Evolutionary conservation across 2,329 filamentous ascomycete genomes (phyloP).

Genomic region (Trichoderma atrobrunneum): DNA sequence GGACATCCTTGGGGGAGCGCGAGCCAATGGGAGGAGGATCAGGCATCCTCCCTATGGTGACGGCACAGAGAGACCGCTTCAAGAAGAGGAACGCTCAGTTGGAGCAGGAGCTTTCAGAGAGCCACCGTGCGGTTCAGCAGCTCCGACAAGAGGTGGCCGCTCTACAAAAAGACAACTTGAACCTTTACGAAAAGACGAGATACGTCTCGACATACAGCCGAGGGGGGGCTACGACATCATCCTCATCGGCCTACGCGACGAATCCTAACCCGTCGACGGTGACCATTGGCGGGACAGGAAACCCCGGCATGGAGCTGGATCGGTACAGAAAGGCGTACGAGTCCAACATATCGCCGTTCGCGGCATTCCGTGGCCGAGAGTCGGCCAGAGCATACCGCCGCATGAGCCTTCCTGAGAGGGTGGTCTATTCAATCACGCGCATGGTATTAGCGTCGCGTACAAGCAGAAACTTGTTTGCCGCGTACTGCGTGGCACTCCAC

Average conservation of each 20-base stretch:
- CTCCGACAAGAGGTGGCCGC: slow-evolving; percentile 87
- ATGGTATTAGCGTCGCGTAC: slow-evolving; percentile 87
- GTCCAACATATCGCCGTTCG: slow-evolving; percentile 91
- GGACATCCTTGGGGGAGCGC: slow-evolving; percentile 44
- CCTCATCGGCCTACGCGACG: slow-evolving; percentile 62
- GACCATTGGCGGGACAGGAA: slow-evolving; percentile 53
- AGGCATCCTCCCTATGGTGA: slow-evolving; percentile 95
- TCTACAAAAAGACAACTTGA: slow-evolving; percentile 92
- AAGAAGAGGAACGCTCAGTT: slow-evolving; percentile 92
- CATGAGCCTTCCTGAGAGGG: slow-evolving; percentile 87
- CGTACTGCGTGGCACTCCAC: slow-evolving; percentile 86
- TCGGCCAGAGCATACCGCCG: slow-evolving; percentile 85
- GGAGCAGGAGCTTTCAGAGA: slow-evolving; percentile 83
- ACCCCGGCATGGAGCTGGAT: slow-evolving; percentile 68
- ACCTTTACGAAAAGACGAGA: slow-evolving; percentile 94
- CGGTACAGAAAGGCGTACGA: slow-evolving; percentile 92
- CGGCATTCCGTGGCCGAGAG: slow-evolving; percentile 91
- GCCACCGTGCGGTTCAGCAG: slow-evolving; percentile 76
- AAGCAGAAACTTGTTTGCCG: slow-evolving; percentile 90
- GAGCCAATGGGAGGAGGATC: slow-evolving; percentile 73
- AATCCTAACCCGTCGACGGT: slow-evolving; percentile 76
- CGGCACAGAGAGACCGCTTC: slow-evolving; percentile 95
- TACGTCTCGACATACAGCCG: slow-evolving; percentile 94
- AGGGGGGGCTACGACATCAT: slow-evolving; percentile 57
- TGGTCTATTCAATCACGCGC: slow-evolving; percentile 85